Base-by-base conservation (phyloP, 179 eudicot genomes). In the Gypsophila paniculata region DNA sequence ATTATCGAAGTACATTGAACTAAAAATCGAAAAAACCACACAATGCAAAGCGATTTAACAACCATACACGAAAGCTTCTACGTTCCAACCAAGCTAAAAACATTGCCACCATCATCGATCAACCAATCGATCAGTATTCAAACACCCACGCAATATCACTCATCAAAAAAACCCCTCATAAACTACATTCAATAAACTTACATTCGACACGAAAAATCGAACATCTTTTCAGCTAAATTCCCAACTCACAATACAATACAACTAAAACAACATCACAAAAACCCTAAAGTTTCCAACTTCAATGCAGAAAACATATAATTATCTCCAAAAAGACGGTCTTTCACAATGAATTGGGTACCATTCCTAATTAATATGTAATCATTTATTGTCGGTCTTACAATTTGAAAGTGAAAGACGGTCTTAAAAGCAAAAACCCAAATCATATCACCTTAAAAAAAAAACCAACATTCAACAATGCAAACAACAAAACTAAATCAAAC, bases 101-200 rank as follows among this genome's bases (percentile, higher is more conserved):
- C 8, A 48, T 11, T 22, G 39, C 5, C 18, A 66, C 14, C 57
- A 18, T 69, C 48, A 48, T 11, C 3, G 10, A 34, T 22, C 12
- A 34, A 2, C 34, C 34, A 29, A 29, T 29, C 34, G 4, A 29
- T 29, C 34, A 29, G 2, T 14, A 21, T 65, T 65, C 69, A 64
- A 36, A 48, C 49, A 25, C 29, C 48, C 26, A 60, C 49, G 11
- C 21, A 61, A 26, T 15, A 49, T 21, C 60, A 61, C 39, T 9
- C 46, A 75, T 39, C 19, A 54, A 2, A 61, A 46, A 51, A 42
- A 7, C 7, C 52, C 52, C 78, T 62, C 8, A 23, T 25, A 61
- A 57, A 25, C 4, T 65, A 62, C 62, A 23, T 69, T 61, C 69
- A 62, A 15, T 44, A 10, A 14, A 32, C 5, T 18, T 32, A 34